Base-by-base conservation (phyloP, 2,329 filamentous ascomycete genomes). In the Pseudopithomyces chartarum region DNA sequence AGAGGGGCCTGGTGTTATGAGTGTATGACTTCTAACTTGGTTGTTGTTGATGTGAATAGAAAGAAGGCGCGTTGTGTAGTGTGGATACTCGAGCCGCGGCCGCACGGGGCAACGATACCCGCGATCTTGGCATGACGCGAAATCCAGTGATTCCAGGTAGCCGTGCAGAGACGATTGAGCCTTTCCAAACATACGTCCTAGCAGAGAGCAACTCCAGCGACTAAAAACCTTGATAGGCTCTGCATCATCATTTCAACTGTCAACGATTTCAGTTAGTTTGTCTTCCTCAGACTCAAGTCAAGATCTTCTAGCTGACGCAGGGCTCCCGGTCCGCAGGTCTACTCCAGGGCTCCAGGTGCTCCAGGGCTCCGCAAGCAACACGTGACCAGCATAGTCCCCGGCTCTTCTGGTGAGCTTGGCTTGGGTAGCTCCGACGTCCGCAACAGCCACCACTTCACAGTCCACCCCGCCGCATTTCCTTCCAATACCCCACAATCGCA, bases 11-110 rank as follows among this genome's bases (percentile, higher is more conserved):
- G 48, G 45, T 42, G 39, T 42, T 59, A n/a, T 42, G 52, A 60
- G 52, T 56, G 58, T 44, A 64, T 58, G 46, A 54, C 49, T 65
- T 59, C 60, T 58, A 26, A 52, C 54, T 50, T 58, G 12, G 53
- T 56, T 53, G 50, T 54, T 61, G 58, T 54, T 48, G 55, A 54
- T 49, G 60, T 59, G 52, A 54, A 59, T 57, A 51, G 61, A 10
- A 56, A 65, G 53, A 56, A 63, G 51, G 58, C 54, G 56, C 47
- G 52, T 39, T 23, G 48, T 39, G 17, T 15, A 55, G 49, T 36
- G 22, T 46, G 51, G 48, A 36, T 42, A 29, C 33, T 39, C 33
- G 33, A 20, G 40, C 40, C 42, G 44, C 20, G 44, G 46, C 33
- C 45, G 57, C 53, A 50, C 46, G 50, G 49, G 42, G 48, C 48